phyloP scores from a whole-genome alignment of 441 rosid species.

The Raphanus hybrid region DNA sequence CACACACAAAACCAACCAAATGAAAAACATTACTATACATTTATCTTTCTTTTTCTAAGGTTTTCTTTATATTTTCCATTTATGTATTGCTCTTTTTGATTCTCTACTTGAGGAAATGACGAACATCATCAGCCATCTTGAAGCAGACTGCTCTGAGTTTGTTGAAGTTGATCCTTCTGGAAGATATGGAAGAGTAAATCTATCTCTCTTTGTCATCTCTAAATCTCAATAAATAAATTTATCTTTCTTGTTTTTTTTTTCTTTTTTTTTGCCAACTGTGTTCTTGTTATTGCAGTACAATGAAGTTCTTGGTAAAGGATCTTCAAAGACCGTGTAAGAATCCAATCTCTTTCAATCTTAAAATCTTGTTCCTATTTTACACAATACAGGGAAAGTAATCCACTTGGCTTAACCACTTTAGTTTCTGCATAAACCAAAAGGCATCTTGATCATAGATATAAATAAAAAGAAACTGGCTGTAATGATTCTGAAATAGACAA shows the following conservation, averaged over 20 bases:
- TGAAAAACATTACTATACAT: constrained; percentile 4
- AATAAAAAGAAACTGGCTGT: background rate
- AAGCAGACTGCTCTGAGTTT: constrained; percentile 50
- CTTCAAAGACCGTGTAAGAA: constrained; percentile 93
- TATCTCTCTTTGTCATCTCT: background rate
- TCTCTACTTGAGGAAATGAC: constrained; percentile 38
- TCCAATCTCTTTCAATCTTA: constrained; percentile 29
- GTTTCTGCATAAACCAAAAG: constrained; percentile 18
- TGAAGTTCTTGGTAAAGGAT: constrained; percentile 93
- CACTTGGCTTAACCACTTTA: constrained; percentile 4
- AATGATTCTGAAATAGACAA: constrained; percentile 11
- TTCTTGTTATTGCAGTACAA: constrained; percentile 62
- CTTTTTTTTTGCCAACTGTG: background rate
- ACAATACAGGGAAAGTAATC: background rate
- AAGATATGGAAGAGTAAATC: constrained; percentile 69
- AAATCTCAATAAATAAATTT: background rate
- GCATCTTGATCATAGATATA: background rate
- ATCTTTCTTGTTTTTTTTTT: constrained; percentile 15
- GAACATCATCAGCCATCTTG: constrained; percentile 45
- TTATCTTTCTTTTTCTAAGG: background rate
- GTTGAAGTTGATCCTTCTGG: constrained; percentile 79
- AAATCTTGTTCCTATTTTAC: background rate
- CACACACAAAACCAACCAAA: background rate
- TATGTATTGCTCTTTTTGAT: constrained; percentile 5
- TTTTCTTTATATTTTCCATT: constrained; percentile 28